Base-by-base conservation (phyloP, 768 basidiomycete species). In the Gymnopilus junonius region DNA sequence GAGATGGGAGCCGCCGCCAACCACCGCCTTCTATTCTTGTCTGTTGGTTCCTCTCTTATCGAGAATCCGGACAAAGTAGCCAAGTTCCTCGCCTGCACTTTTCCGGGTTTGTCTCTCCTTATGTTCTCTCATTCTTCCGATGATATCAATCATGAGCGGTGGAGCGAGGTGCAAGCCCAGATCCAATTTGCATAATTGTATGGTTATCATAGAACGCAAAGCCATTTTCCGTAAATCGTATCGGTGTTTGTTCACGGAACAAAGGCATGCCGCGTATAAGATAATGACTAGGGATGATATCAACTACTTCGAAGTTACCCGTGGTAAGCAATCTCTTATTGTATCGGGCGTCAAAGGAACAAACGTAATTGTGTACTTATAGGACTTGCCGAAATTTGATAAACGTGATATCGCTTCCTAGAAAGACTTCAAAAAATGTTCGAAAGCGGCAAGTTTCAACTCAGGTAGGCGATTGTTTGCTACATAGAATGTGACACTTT, bases 1-100 rank as follows among this genome's bases (percentile, higher is more conserved):
- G 62, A 63, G n/a, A 34, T 63, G 23, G 62, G 12, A 15, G 2
- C 12, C 25, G 55, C 56, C 10, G 56, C n/a, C 20, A 56, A 43
- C 15, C 62, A 63, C 31, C 4, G 27, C 35, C 56, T 63, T 20
- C 2, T 12, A 2, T 58, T 58, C 20, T 37, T 63, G 12, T 15
- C 45, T 7, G 56, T 63, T 27, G 55, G 62, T 3, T 20, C 27
- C 1, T 58, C 62, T 31, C 17, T 40, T 23, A 58, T 63, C 23
- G 56, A 63, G n/a, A 35, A 57, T 20, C 43, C 61, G n/a, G 35
- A 27, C 15, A 27, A 31, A 20, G 56, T 63, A 17, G 34, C 56
- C 8, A 42, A 50, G 8, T 53, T 63, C 35, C 15, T 63, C 8
- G 58, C 32, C 14, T 8, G 35, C 10, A 34, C 54, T 17, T 63